phyloP scores from a whole-genome alignment of 2,329 filamentous ascomycete species.

The Penicillium digitatum region DNA sequence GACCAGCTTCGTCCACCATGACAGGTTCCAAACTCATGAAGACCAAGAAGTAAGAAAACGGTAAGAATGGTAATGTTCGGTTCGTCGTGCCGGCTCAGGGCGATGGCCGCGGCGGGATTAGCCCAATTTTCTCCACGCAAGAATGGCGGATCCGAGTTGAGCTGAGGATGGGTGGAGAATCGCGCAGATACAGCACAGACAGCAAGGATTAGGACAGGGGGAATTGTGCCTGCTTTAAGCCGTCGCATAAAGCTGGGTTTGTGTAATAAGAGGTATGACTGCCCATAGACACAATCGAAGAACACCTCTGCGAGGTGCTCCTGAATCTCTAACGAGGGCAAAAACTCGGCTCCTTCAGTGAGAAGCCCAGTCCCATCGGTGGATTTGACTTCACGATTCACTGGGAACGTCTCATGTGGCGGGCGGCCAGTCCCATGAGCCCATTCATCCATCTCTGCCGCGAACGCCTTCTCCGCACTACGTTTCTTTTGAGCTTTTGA shows the following conservation, averaged over 20 bases:
- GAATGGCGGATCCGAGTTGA: conserved; percentile 73
- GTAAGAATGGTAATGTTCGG: conserved; percentile 95
- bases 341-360: conserved; percentile 73
- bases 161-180: conserved; percentile 82
- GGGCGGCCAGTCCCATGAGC: conserved; percentile 56
- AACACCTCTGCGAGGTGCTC: conserved; percentile 92
- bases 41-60: conserved; percentile 77
- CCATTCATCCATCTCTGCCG: conserved; percentile 76
- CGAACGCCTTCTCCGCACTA: conserved; percentile 81
- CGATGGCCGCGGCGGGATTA: conserved; percentile 77
- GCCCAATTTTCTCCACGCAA: conserved; percentile 90
- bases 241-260: conserved; percentile 97
- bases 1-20: conserved; percentile 96
- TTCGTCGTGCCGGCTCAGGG: conserved; percentile 82
- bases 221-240: conserved; percentile 67
- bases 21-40: conserved; percentile 96
- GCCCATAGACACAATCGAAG: conserved; percentile 93
- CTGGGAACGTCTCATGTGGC: conserved; percentile 49
- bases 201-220: conserved; percentile 86
- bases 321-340: conserved; percentile 83
- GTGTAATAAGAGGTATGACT: conserved; percentile 89
- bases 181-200: conserved; percentile 94
- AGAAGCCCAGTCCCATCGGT: conserved; percentile 72
- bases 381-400: conserved; percentile 57
- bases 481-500: conserved; percentile 70